Base-by-base conservation (phyloP, 257 asterid genomes). In the Hygrophila difformis region DNA sequence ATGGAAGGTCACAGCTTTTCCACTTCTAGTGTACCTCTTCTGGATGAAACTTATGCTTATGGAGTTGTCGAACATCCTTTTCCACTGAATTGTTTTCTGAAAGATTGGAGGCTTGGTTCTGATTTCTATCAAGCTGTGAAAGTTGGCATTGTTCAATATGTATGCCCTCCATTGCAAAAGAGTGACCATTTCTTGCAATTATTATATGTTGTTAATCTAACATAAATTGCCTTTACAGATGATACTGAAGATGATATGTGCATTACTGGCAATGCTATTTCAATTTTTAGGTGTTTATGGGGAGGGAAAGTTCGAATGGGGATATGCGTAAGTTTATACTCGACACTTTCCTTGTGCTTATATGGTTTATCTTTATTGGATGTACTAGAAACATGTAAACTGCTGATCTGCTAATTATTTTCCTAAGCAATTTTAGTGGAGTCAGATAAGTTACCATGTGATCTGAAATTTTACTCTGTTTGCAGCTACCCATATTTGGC, bases 401-500 rank as follows among this genome's bases (percentile, higher is more conserved):
- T n/a, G n/a, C n/a, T n/a, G n/a, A 33, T 51, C 20, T 22, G 12
- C 31, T 9, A 23, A 61, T 16, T 46, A 24, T 42, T 47, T 56
- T 15, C n/a, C n/a, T n/a, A n/a, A n/a, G n/a, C n/a, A n/a, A n/a
- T n/a, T n/a, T n/a, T n/a, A n/a, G n/a, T n/a, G n/a, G n/a, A n/a
- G n/a, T n/a, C n/a, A n/a, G 36, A 31, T 13, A 26, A 15, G 8
- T 42, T 29, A 16, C 19, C 31, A 46, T 29, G 40, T 44, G 10
- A 61, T 41, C 53, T 62, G 43, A 57, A 38, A 51, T 36, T 52
- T 24, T 56, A 46, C 9, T 57, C 43, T 53, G 42, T 49, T 55
- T 79, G 94, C 98, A 86, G 98, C 38, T 85, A 89, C 71, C 98
- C 98, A 26, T 89, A 89, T 70, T 67, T 89, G 60, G 92, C 96